Evolutionary conservation across 306 rosid genomes (phyloP), one percentile per base, ranked within the genome.

Genomic region (Sphenostylis stenocarpa): DNA sequence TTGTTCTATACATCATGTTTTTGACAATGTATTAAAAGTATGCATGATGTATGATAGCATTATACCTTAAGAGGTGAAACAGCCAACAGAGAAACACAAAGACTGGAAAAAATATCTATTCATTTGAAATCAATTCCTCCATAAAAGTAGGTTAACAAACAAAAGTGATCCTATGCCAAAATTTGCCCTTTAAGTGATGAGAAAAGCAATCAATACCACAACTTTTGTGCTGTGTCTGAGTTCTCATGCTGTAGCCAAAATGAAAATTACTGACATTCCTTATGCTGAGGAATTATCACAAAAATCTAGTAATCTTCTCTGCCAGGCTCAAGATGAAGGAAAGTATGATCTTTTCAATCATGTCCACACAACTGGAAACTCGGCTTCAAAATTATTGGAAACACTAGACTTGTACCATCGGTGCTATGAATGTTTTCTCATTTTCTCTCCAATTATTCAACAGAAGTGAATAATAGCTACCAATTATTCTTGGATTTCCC

Each of bases 401-500:
- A 76, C 44, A 64, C 20, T 34, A 9, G 34, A 62, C 26, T 73
- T 38, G 57, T 67, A 20, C 1, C n/a, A 68, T 29, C 71, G 20
- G 5, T 3, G 31, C 24, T 31, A 6, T 14, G 47, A 63, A 39
- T 58, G 23, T 24, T 34, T 65, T 34, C 75, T 55, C 45, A 34
- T 53, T 76, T 55, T 33, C 53, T 55, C 57, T 23, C 67, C 44
- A 39, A 24, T 66, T 65, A 52, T 70, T 78, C 61, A 5, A 19
- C 60, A 43, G 28, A 62, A 6, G 52, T 29, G 72, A 48, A 61
- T 47, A 20, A 61, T 45, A 55, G 34, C 81, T 52, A 57, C 43
- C 72, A 69, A 64, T 79, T 81, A 95, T 44, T 92, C 90, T 49
- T 23, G 53, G 77, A 92, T 92, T 87, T 95, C 96, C 69, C 97